Conservation (phyloP, 495 filamentous ascomycete species). For the Glarea lozoyensis region DNA sequence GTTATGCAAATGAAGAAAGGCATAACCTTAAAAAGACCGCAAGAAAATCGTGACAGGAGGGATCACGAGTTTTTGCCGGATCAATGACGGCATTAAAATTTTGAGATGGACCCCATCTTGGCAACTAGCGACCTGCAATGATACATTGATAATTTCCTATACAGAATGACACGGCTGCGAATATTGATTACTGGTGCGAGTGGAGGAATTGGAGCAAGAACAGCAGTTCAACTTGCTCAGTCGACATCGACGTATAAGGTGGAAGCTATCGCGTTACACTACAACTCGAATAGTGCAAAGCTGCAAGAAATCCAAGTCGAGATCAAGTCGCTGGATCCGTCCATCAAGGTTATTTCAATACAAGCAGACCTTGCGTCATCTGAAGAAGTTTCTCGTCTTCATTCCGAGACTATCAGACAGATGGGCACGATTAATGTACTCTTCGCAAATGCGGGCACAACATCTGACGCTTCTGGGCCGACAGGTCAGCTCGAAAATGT, state of each 20-base stretch:
- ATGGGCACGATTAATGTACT: slow-evolving; percentile 6
- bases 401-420: background rate
- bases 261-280: slow-evolving; percentile 15
- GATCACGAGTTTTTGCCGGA: no score
- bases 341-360: slow-evolving; percentile 7
- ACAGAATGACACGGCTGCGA: no score
- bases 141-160: no score
- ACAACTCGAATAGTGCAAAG: slow-evolving; percentile 7
- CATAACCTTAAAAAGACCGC: no score
- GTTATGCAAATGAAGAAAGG: no score
- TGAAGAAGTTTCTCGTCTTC: background rate
- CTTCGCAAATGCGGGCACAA: slow-evolving; percentile 13
- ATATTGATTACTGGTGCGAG: slow-evolving; percentile 10
- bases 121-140: no score
- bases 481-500: slow-evolving; percentile 6
- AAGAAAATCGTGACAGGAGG: no score
- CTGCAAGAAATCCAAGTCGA: slow-evolving; percentile 4
- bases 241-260: slow-evolving; percentile 2
- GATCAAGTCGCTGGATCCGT: background rate
- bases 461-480: slow-evolving; percentile 5
- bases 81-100: no score
- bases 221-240: slow-evolving; percentile 6
- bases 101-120: no score
- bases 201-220: slow-evolving; percentile 13
- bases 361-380: slow-evolving; percentile 10